These are phyloP conservation scores for Nicotiana rustica DNA, from an alignment of 305 asterid species.

Conservation along the genomic window DNA sequence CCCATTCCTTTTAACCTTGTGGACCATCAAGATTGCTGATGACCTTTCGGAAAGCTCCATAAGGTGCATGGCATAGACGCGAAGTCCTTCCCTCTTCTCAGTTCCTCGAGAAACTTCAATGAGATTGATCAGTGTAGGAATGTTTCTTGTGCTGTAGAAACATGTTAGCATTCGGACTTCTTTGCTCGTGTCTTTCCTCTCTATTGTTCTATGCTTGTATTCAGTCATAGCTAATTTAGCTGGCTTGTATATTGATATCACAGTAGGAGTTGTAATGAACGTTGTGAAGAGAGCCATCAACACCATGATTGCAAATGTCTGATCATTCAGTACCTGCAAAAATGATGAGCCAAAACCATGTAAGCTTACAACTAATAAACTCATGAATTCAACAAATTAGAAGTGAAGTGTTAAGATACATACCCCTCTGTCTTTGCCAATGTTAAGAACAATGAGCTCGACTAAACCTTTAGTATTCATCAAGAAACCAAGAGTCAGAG, in stretches of 20 bases:
- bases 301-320: constrained; percentile 85
- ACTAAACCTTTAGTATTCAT: constrained; percentile 97
- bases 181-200: constrained; percentile 54
- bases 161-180: constrained; percentile 74
- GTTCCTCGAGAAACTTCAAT: constrained; percentile 84
- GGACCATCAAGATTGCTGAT: constrained; percentile 87
- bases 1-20: constrained; percentile 82
- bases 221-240: constrained; percentile 58
- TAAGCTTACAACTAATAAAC: constrained; percentile 30
- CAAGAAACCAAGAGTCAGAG: constrained; percentile 73
- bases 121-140: constrained; percentile 79
- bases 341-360: constrained; percentile 24
- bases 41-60: constrained; percentile 90
- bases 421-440: constrained; percentile 91
- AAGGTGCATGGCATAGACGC: constrained; percentile 87
- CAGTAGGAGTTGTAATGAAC: constrained; percentile 80
- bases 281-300: constrained; percentile 94
- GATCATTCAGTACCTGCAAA: constrained; percentile 81
- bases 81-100: constrained; percentile 63
- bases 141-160: constrained; percentile 67
- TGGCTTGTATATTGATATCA: constrained; percentile 69
- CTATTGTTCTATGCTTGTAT: constrained; percentile 70
- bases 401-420: not conserved
- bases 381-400: not conserved
- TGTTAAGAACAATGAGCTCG: constrained; percentile 95